Evolutionary conservation across 106 monocot genomes (phyloP), one percentile per base, ranked within the genome.

Genomic region (Dendrobium catenatum): DNA sequence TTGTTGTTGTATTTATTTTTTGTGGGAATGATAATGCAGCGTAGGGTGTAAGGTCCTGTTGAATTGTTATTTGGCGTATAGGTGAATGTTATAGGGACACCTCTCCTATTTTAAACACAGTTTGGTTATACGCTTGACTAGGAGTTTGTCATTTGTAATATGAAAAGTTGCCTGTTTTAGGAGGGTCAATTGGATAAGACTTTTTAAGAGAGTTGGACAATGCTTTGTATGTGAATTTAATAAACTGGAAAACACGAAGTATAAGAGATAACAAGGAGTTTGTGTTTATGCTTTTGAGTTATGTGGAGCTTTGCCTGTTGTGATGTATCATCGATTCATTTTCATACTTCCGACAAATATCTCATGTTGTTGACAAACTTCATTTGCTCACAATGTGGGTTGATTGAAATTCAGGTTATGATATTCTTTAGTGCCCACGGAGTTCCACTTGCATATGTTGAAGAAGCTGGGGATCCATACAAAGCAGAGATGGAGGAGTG

Each of bases 401-500:
- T 41, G 48, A 10, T 47, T 41, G 56, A 44, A 9, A 78, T 24
- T 76, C 31, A 98, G 98, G 98, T 91, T 10, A 95, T 87, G 93
- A 87, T 98, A 82, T 98, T 98, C 83, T 99, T 95, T 73, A 99
- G 98, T 85, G 98, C 95, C 58, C 98, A 99, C 89, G 98, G 98
- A 66, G 98, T 99, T 19, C 98, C 98, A 58, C 87, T 93, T 22
- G 93, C 95, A 68, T 99, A 99, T 87, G 98, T 99, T 5, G 95
- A 99, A 83, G 88, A 99, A 93, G 95, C 95, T 68, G 98, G 98
- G 4, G 98, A 99, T 58, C 98, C 98, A 9, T 99, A 99, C 83
- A 93, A 95, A 89, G 98, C 93, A 59, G 95, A 99, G 81, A 99
- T 99, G 95, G 98, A 99, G 84, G 98, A 95, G 78, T 95, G 98